Conservation (phyloP, 345 rosid genomes). For the Syzygium jambos region DNA sequence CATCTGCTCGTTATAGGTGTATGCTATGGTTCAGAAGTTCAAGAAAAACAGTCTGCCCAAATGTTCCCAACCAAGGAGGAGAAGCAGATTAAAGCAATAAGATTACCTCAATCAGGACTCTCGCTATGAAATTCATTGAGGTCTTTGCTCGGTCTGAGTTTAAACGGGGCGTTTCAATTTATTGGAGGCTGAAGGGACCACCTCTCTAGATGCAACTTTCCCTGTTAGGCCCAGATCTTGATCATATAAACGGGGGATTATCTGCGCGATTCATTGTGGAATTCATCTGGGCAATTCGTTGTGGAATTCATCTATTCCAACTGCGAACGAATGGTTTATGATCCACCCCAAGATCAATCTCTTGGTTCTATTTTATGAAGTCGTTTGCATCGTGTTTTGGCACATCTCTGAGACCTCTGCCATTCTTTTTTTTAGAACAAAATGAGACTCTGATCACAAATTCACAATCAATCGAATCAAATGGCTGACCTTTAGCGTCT, state of each 20-base stretch:
- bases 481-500: background rate
- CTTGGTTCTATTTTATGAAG: background rate
- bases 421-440: background rate
- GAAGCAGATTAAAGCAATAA: slow-evolving; percentile 8
- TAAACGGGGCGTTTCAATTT: background rate
- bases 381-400: background rate
- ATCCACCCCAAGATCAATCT: background rate
- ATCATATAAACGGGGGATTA: background rate
- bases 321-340: background rate
- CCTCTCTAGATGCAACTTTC: background rate
- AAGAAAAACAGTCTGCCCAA: slow-evolving; percentile 18
- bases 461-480: background rate
- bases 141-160: background rate
- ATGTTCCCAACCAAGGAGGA: slow-evolving; percentile 10
- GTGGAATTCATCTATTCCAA: background rate
- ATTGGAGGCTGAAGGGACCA: background rate
- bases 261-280: background rate
- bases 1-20: slow-evolving; percentile 26
- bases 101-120: background rate
- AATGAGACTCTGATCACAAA: background rate
- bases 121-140: background rate
- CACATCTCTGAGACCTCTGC: background rate
- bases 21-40: slow-evolving; percentile 51
- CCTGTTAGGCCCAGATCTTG: background rate
- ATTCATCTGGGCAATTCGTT: background rate